Conservation (phyloP, 148 eudicot genomes). For the Selenicereus undatus region DNA sequence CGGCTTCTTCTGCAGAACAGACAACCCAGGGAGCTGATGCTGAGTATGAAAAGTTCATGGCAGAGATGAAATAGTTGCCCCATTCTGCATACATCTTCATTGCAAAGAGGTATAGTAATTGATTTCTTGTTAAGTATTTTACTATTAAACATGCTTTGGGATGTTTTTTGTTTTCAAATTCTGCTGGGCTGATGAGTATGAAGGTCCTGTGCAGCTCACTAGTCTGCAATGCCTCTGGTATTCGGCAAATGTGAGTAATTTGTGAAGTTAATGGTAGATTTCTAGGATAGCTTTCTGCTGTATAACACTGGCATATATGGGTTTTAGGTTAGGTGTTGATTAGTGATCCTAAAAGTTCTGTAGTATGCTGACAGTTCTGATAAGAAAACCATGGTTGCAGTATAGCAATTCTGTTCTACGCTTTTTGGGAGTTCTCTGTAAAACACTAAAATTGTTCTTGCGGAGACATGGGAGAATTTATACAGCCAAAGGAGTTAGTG, state of each 20-base stretch:
- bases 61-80: conserved; percentile 59
- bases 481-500: background rate
- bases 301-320: background rate
- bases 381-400: background rate
- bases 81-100: background rate
- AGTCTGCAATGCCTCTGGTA: conserved; percentile 8
- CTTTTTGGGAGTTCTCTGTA: background rate
- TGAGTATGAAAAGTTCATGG: conserved; percentile 87
- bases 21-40: conserved; percentile 46
- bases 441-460: background rate
- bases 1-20: conserved; percentile 48
- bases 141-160: background rate
- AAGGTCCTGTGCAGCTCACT: background rate
- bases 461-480: background rate
- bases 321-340: background rate
- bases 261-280: background rate
- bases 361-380: background rate
- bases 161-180: background rate
- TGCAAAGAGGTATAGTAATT: conserved; percentile 31
- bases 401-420: background rate
- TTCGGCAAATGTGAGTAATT: background rate
- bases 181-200: background rate
- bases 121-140: background rate
- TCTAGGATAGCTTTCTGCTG: background rate
- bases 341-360: background rate